A percentile compares a stretch with the other conserved stretches of the same genome.
These are phyloP conservation scores for Ilex paraguariensis DNA, from an alignment of 305 asterid species.

Conservation along the genomic window DNA sequence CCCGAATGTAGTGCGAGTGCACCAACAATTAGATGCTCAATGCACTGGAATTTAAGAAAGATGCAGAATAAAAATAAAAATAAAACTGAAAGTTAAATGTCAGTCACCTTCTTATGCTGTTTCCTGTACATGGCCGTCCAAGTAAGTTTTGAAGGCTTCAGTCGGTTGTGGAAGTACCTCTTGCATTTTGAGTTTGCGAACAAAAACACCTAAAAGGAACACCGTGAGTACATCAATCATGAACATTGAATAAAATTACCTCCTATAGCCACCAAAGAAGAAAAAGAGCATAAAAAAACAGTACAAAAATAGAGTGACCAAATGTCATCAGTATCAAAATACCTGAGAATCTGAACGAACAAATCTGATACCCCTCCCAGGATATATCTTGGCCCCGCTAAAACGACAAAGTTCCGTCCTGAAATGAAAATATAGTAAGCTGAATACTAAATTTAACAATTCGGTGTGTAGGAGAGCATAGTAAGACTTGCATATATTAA, in stretches of 20 bases:
- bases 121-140: conserved; percentile 50
- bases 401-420: conserved; percentile 47
- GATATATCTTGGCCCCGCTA: conserved; percentile 45
- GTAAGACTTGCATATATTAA: too few relatives aligned
- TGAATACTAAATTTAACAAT: background rate
- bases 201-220: conserved; percentile 28
- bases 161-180: conserved; percentile 39
- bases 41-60: too few relatives aligned
- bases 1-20: too few relatives aligned
- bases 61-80: too few relatives aligned
- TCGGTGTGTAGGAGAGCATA: background rate
- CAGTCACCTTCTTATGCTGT: conserved; percentile 41
- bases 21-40: too few relatives aligned
- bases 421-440: background rate
- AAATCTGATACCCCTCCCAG: conserved; percentile 44
- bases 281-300: too few relatives aligned
- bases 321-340: background rate
- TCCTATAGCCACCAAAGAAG: too few relatives aligned
- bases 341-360: conserved; percentile 49
- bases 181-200: conserved; percentile 45
- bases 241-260: too few relatives aligned
- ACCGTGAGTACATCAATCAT: background rate
- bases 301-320: background rate
- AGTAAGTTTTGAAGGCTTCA: conserved; percentile 45
- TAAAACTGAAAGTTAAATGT: background rate